phyloP scores from a whole-genome alignment of 768 basidiomycete species.

The Kwoniella dendrophila region DNA sequence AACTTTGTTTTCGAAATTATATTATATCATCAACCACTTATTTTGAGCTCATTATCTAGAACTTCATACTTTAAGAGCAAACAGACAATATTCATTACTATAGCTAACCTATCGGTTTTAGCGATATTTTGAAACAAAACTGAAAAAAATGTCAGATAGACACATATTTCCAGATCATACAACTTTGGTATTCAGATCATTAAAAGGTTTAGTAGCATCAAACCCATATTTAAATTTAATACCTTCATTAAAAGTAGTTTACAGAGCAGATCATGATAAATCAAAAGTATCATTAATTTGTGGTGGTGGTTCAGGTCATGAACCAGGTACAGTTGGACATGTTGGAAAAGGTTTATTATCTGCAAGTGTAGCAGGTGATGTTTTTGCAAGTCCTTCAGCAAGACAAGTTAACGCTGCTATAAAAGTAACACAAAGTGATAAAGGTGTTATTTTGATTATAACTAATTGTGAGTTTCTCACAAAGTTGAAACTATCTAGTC shows the following conservation, averaged over 20 bases:
- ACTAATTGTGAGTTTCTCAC: constrained; percentile 43
- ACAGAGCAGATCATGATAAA: constrained; percentile 45
- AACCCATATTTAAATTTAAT: constrained; percentile 48
- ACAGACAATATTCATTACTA: background rate
- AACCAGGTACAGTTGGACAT: constrained; percentile 50
- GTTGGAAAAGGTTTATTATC: constrained; percentile 46
- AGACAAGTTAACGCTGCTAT: constrained; percentile 49
- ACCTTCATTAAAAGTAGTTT: constrained; percentile 52
- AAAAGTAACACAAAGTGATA: constrained; percentile 44
- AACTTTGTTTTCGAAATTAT: no score
- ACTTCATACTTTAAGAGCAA: background rate
- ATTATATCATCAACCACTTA: no score
- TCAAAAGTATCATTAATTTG: constrained; percentile 51
- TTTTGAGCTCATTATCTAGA: no score
- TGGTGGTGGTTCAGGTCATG: constrained; percentile 51
- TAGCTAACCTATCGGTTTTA: background rate
- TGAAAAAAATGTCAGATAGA: constrained; percentile 47
- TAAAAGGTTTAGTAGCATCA: constrained; percentile 46
- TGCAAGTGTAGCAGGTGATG: constrained; percentile 50
- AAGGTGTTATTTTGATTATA: constrained; percentile 51
- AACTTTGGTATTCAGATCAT: constrained; percentile 44
- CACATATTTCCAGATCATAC: constrained; percentile 53
- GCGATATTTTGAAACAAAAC: no score
- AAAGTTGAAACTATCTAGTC: no score
- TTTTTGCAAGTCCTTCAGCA: constrained; percentile 52